These are phyloP conservation scores for Ganoderma boninense DNA, from an alignment of 1,284 basidiomycete genomes.

Conservation along the genomic window DNA sequence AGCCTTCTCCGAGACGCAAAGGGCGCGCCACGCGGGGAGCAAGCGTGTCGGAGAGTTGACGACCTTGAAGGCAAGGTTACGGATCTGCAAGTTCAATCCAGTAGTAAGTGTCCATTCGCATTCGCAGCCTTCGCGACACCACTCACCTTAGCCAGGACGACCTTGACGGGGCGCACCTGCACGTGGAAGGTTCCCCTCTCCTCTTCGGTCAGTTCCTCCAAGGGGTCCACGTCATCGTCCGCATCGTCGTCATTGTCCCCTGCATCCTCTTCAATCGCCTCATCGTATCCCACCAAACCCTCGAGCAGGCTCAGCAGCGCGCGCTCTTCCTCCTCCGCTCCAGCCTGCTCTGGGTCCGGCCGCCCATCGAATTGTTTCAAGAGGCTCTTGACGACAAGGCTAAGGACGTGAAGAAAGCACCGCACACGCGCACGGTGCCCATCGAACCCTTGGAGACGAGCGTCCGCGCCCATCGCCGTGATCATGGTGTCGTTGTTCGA, in stretches of 20 bases:
- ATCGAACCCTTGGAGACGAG: background rate
- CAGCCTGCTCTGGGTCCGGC: background rate
- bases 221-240: background rate
- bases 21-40: too few relatives aligned
- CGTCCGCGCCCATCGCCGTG: background rate
- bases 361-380: background rate
- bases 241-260: background rate
- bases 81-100: too few relatives aligned
- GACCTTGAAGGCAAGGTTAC: too few relatives aligned
- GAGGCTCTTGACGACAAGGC: background rate
- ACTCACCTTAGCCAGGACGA: too few relatives aligned
- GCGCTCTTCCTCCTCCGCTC: accelerated
- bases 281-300: background rate
- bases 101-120: too few relatives aligned
- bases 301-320: background rate
- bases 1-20: too few relatives aligned
- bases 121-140: too few relatives aligned
- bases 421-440: background rate
- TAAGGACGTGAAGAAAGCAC: background rate
- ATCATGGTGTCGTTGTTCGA: background rate
- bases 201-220: too few relatives aligned
- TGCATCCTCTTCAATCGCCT: background rate
- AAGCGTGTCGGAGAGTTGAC: too few relatives aligned
- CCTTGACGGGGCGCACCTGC: too few relatives aligned
- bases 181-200: too few relatives aligned